These are phyloP conservation scores for Euphrasia arctica DNA, from an alignment of 305 asterid species.

Conservation along the genomic window DNA sequence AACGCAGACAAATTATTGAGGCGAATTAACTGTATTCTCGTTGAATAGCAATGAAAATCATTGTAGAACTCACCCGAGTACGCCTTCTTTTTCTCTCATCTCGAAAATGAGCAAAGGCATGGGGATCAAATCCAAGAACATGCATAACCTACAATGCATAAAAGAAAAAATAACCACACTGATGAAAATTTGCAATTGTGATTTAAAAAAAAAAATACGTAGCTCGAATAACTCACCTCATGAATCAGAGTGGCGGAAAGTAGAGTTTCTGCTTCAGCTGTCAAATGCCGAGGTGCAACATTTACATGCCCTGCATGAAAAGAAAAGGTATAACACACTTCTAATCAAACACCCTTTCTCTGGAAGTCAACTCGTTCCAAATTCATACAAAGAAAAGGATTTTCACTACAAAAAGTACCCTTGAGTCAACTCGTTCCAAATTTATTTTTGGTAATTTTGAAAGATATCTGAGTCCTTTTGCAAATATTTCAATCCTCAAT, in stretches of 20 bases:
- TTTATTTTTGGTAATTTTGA: too few relatives aligned
- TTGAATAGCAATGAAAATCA: not conserved
- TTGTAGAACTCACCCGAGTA: slow-evolving; percentile 47
- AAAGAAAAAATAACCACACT: slow-evolving; percentile 13
- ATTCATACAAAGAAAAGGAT: not conserved
- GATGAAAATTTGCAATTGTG: slow-evolving; percentile 10
- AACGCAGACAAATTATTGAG: not conserved
- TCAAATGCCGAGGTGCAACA: slow-evolving; percentile 98
- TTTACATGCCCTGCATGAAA: slow-evolving; percentile 78
- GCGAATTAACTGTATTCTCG: not conserved
- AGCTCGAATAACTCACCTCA: slow-evolving; percentile 51
- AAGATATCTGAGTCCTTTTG: too few relatives aligned
- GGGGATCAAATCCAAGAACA: slow-evolving; percentile 97
- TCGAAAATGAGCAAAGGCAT: slow-evolving; percentile 94
- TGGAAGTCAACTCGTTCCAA: not conserved
- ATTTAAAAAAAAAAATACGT: not conserved
- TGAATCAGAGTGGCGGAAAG: slow-evolving; percentile 91
- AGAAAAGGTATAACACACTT: slow-evolving; percentile 13
- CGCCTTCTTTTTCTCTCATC: slow-evolving; percentile 94
- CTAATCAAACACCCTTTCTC: not conserved
- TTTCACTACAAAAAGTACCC: too few relatives aligned
- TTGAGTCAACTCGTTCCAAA: too few relatives aligned
- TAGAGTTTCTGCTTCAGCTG: slow-evolving; percentile 92
- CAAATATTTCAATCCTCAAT: too few relatives aligned
- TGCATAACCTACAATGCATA: slow-evolving; percentile 66